A percentile compares a stretch with the other conserved stretches of the same genome.
phyloP scores from a whole-genome alignment of 2,329 filamentous ascomycete species.

The Cryoendolithus antarcticus region DNA sequence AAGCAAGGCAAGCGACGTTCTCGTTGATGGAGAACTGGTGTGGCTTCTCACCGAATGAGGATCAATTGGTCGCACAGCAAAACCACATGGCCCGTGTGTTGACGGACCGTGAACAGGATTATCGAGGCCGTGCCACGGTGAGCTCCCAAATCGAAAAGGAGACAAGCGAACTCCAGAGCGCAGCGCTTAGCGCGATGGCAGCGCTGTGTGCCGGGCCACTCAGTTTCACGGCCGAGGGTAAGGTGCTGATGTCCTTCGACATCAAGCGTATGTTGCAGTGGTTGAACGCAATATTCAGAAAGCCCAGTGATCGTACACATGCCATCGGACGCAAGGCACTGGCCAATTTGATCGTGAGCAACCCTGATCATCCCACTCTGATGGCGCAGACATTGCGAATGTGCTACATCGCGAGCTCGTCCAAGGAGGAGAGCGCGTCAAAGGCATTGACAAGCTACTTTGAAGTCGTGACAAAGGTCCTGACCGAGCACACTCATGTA shows the following conservation, averaged over 20 bases:
- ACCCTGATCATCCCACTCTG: conserved; percentile 73
- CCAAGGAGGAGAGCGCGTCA: conserved; percentile 30
- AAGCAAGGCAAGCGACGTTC: conserved; percentile 88
- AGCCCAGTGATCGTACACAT: conserved; percentile 82
- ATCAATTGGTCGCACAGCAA: conserved; percentile 67
- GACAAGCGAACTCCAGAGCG: conserved; percentile 79
- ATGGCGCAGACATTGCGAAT: conserved; percentile 82
- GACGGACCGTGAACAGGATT: conserved; percentile 61
- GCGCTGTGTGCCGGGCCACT: conserved; percentile 74
- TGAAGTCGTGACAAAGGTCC: conserved; percentile 75
- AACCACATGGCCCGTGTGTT: conserved; percentile 78
- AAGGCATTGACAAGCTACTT: conserved; percentile 95
- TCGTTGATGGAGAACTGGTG: conserved; percentile 99
- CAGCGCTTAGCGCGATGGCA: conserved; percentile 90
- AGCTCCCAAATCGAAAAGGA: conserved; percentile 94
- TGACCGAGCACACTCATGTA: conserved; percentile 72
- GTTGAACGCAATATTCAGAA: conserved; percentile 91
- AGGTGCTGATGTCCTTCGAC: conserved; percentile 80
- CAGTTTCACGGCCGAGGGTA: conserved; percentile 76
- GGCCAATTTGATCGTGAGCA: conserved; percentile 80
- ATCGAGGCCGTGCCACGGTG: conserved; percentile 62
- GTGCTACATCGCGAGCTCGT: conserved; percentile 65
- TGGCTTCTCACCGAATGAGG: conserved; percentile 85
- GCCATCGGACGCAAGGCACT: conserved; percentile 77
- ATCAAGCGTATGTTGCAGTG: conserved; percentile 84